Evolutionary conservation across 805 yeast species (phyloP).

Genomic region (Yueomyces sp.): DNA sequence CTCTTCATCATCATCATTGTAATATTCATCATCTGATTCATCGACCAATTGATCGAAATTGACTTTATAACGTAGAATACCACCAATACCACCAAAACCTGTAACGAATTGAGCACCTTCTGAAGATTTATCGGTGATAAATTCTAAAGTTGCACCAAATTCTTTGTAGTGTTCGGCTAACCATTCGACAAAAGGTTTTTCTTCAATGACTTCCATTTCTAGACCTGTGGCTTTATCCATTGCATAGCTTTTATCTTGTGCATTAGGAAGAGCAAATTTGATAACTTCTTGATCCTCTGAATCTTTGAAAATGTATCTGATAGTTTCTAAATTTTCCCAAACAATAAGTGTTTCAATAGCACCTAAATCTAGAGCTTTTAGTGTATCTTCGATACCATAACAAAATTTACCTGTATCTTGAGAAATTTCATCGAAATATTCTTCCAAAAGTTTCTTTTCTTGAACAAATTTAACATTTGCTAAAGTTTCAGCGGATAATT

Average conservation of each 20-base stretch:
- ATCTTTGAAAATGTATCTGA: conserved; percentile 76
- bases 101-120: conserved; percentile 98
- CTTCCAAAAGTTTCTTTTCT: conserved; percentile 88
- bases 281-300: conserved; percentile 66
- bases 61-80: conserved; percentile 87
- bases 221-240: conserved; percentile 76
- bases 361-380: conserved; percentile 92
- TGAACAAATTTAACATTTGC: conserved; percentile 96
- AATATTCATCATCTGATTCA: conserved; percentile 80
- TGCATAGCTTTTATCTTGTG: conserved; percentile 62
- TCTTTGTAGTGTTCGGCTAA: conserved; percentile 90
- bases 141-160: conserved; percentile 92
- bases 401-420: conserved; percentile 97
- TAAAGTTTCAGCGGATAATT: conserved; percentile 90
- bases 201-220: conserved; percentile 83
- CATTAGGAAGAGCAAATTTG: conserved; percentile 58
- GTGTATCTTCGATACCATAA: conserved; percentile 92
- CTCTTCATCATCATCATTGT: conserved; percentile 46
- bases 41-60: conserved; percentile 92
- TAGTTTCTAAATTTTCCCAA: conserved; percentile 76
- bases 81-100: conserved; percentile 99
- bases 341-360: conserved; percentile 90
- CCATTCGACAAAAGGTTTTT: conserved; percentile 89
- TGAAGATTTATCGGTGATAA: conserved; percentile 89
- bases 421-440: conserved; percentile 92